These are phyloP conservation scores for Dinochytrium kinnereticum DNA, from an alignment of 371 early-diverging fungal genomes.

Conservation along the genomic window DNA sequence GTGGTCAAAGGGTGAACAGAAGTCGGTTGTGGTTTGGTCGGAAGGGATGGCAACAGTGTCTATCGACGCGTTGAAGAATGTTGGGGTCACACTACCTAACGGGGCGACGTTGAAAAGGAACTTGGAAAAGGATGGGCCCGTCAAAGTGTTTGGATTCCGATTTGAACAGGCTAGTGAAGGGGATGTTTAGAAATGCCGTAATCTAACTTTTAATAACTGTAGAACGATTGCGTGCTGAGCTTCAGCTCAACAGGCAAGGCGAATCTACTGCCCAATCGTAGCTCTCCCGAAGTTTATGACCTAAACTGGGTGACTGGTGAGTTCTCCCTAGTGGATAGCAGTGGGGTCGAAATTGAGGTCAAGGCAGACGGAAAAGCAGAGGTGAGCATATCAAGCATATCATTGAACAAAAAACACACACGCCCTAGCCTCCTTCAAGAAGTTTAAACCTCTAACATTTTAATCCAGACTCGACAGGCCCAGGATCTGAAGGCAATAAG, in stretches of 20 bases:
- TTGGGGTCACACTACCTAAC: slow-evolving; percentile 16
- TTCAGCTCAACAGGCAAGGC: neutral
- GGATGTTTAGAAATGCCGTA: neutral
- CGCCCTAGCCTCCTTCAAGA: too few relatives aligned
- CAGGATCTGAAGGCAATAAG: too few relatives aligned
- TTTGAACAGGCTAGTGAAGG: neutral
- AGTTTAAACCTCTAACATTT: too few relatives aligned
- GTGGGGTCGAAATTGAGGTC: neutral
- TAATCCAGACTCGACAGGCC: too few relatives aligned
- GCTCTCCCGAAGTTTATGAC: neutral
- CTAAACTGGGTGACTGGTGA: neutral
- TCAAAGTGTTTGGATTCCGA: neutral
- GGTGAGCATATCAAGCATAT: neutral
- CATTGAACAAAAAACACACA: neutral
- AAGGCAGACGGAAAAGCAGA: neutral
- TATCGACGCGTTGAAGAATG: slow-evolving; percentile 2
- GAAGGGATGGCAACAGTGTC: slow-evolving; percentile 11
- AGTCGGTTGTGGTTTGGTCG: slow-evolving; percentile 4
- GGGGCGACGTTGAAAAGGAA: slow-evolving; percentile 13
- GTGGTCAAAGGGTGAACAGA: neutral
- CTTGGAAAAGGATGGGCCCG: neutral
- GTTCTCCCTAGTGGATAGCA: neutral
- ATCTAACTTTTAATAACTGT: neutral
- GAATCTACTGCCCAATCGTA: neutral
- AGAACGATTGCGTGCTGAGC: neutral